A percentile compares a stretch with the other conserved stretches of the same genome.
These are phyloP conservation scores for Magnaporthiopsis poae DNA, from an alignment of 2,329 filamentous ascomycete species.

Conservation along the genomic window DNA sequence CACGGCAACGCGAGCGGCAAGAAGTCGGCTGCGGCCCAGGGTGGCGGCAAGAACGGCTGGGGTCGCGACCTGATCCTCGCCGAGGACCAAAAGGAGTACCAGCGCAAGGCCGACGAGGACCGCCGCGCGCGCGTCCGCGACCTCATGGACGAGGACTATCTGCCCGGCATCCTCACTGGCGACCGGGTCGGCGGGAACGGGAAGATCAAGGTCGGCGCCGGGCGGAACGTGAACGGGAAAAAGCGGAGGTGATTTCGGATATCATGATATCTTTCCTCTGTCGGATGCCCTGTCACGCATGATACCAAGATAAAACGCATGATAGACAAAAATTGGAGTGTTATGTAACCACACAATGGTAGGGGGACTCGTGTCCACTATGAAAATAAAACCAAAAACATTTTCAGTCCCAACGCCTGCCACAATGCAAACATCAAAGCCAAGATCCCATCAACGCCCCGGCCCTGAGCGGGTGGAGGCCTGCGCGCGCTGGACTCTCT, in stretches of 20 bases:
- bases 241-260: conserved; percentile 40
- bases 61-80: conserved; percentile 73
- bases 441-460: neutral
- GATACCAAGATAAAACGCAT: neutral
- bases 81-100: conserved; percentile 93
- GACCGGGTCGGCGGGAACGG: conserved; percentile 56
- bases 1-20: conserved; percentile 74
- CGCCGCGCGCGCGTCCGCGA: conserved; percentile 63
- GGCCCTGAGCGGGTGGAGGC: neutral
- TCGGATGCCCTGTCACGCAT: neutral
- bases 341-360: conserved; percentile 2
- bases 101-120: conserved; percentile 52
- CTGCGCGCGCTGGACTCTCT: neutral
- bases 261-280: conserved; percentile 6
- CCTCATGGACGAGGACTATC: conserved; percentile 88
- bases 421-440: neutral
- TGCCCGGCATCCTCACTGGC: conserved; percentile 76
- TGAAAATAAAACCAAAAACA: conserved; percentile 4
- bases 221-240: conserved; percentile 73
- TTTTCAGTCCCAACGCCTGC: conserved; percentile 7
- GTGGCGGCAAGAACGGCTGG: conserved; percentile 80
- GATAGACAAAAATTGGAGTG: conserved; percentile 8
- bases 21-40: conserved; percentile 35
- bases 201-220: conserved; percentile 71
- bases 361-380: neutral